phyloP scores from a whole-genome alignment of 1,139 yeast genomes.

The Debaryomyces psychrophilus region DNA sequence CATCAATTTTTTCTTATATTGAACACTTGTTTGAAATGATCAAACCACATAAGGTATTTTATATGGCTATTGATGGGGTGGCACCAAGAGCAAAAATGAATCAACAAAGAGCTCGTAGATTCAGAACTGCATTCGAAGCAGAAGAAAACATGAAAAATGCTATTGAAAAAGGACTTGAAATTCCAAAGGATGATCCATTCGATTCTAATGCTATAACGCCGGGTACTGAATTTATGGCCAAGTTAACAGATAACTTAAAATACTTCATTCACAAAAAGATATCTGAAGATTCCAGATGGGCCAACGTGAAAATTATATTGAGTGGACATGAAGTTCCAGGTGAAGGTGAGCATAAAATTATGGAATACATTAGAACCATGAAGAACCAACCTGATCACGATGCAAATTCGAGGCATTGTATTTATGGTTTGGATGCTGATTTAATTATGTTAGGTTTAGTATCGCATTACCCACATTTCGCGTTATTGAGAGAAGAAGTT shows the following conservation, averaged over 20 bases:
- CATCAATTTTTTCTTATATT: conserved; percentile 90
- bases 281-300: conserved; percentile 91
- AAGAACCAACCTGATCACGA: conserved; percentile 75
- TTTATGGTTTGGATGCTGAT: conserved; percentile 98
- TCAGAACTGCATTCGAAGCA: conserved; percentile 93
- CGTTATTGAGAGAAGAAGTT: conserved; percentile 93
- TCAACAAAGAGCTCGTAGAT: conserved; percentile 96
- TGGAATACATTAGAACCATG: conserved; percentile 88
- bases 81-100: conserved; percentile 99
- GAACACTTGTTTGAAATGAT: conserved; percentile 90
- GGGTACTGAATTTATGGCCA: conserved; percentile 97
- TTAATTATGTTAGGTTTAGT: conserved; percentile 95
- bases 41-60: conserved; percentile 82
- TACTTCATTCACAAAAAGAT: conserved; percentile 92
- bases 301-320: conserved; percentile 75
- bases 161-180: conserved; percentile 58
- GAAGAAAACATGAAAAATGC: conserved; percentile 74
- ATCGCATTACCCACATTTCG: conserved; percentile 95
- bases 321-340: conserved; percentile 99
- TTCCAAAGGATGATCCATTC: conserved; percentile 79
- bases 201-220: conserved; percentile 97
- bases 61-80: conserved; percentile 99
- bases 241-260: conserved; percentile 77
- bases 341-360: conserved; percentile 98
- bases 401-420: conserved; percentile 90